Evolutionary conservation across 306 rosid genomes (phyloP), one percentile per base, ranked within the genome.

Genomic region (Vigna unguiculata): DNA sequence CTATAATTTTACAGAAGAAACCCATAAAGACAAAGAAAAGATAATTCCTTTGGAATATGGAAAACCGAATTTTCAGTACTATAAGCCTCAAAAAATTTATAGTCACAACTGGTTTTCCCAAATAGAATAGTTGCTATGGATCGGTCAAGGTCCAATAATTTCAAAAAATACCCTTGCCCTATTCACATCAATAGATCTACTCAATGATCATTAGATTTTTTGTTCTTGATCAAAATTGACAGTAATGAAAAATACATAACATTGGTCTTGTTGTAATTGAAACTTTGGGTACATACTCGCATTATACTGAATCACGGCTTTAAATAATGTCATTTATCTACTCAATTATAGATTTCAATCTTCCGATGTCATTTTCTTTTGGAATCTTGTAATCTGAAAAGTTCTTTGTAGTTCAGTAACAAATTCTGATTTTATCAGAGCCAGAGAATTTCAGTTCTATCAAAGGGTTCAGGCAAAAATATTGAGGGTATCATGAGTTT

Each of bases 291-390:
- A 49, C 57, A 41, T 32, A 61, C n/a, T 52, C 11, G 20, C 52
- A 20, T 43, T 14, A 64, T 19, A 65, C 55, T 43, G n/a, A 2
- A 52, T 30, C 41, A 30, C 9, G 13, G 28, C 10, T 64, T 63
- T 53, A 38, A 15, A 54, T 6, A 17, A 70, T 59, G 58, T 10
- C 64, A 76, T 22, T 45, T 53, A 54, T 59, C 55, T 53, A 43
- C 30, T 55, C 53, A 64, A 58, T 65, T 74, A 58, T 67, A 52
- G 69, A 54, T 74, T 67, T 57, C 71, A 57, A 69, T 54, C 64
- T 43, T 47, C 3, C 7, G 38, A 67, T 32, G 58, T 66, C 58
- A 36, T 38, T 22, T n/a, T 16, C 24, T 67, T 67, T 58, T 15
- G 17, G 5, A 4, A 32, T 32, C 36, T 30, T 32, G 36, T 4